Percentiles rank a stretch among this genome's conserved stretches.
These are phyloP conservation scores for Podila epigama DNA, from an alignment of 192 early-diverging fungal genomes.

Conservation along the genomic window DNA sequence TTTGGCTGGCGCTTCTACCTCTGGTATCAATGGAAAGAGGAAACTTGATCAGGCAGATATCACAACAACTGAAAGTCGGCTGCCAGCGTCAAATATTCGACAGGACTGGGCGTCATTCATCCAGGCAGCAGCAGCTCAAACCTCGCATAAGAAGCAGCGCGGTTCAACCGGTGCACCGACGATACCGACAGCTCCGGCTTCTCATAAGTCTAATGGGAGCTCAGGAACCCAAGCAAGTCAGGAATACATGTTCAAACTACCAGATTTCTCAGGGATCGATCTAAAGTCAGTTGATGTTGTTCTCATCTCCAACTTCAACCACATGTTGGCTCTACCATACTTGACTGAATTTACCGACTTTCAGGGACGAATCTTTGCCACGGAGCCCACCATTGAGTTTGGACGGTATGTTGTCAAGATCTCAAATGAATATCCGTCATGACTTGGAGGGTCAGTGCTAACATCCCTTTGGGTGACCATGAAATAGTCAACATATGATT, in stretches of 20 bases:
- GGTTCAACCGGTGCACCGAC: not conserved
- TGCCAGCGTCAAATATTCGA: constrained; percentile 16
- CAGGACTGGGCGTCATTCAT: constrained; percentile 48
- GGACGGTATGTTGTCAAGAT: constrained; percentile 58
- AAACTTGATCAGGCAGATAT: not conserved
- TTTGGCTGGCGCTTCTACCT: not conserved
- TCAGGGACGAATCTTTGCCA: constrained; percentile 77
- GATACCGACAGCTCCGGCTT: not conserved
- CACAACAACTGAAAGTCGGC: constrained; percentile 11
- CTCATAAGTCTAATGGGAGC: not conserved
- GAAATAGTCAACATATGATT: constrained; percentile 62
- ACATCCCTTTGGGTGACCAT: not conserved
- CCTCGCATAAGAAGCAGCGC: constrained; percentile 15
- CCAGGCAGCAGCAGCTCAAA: constrained; percentile 12
- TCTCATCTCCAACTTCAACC: constrained; percentile 76
- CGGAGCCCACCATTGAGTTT: constrained; percentile 83
- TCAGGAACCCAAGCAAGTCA: not conserved
- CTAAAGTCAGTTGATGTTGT: constrained; percentile 77
- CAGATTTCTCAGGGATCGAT: constrained; percentile 65
- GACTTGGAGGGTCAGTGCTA: not conserved
- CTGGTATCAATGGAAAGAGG: not conserved
- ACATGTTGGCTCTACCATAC: constrained; percentile 81
- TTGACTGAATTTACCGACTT: constrained; percentile 85
- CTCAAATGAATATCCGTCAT: not conserved
- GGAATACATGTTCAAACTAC: constrained; percentile 49